A percentile compares a stretch with the other conserved stretches of the same genome.
Evolutionary conservation across 805 yeast species (phyloP).

Genomic region (Metschnikowia similis): DNA sequence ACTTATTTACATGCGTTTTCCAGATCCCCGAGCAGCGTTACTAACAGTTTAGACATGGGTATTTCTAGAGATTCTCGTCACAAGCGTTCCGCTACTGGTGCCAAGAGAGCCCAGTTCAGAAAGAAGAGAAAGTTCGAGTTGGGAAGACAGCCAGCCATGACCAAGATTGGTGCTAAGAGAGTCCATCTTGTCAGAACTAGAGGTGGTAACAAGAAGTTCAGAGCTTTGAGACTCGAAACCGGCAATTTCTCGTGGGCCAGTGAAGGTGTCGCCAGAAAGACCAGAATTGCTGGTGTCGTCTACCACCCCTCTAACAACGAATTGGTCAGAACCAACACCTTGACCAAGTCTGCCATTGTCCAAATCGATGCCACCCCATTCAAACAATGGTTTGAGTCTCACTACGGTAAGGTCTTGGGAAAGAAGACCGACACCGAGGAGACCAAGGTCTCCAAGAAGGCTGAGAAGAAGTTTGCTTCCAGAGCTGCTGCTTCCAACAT

Average conservation of each 20-base stretch:
- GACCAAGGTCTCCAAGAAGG: slow-evolving; percentile 66
- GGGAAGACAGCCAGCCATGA: slow-evolving; percentile 99
- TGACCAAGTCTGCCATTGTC: slow-evolving; percentile 97
- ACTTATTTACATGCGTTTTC: background rate
- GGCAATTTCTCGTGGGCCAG: slow-evolving; percentile 99
- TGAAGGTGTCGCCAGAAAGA: slow-evolving; percentile 97
- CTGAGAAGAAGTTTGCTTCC: slow-evolving; percentile 89
- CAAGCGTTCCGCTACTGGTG: slow-evolving; percentile 99
- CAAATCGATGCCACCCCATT: slow-evolving; percentile 99
- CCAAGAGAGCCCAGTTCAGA: slow-evolving; percentile 99
- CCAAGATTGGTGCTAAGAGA: slow-evolving; percentile 98
- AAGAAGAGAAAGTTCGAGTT: slow-evolving; percentile 99
- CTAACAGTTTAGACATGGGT: slow-evolving; percentile 68
- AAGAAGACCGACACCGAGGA: slow-evolving; percentile 64
- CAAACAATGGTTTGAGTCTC: slow-evolving; percentile 98
- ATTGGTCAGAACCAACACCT: slow-evolving; percentile 99
- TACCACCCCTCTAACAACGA: slow-evolving; percentile 99
- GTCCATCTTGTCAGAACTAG: slow-evolving; percentile 99
- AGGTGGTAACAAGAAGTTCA: slow-evolving; percentile 99
- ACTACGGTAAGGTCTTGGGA: slow-evolving; percentile 92
- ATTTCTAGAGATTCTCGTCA: slow-evolving; percentile 99
- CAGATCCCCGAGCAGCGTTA: background rate
- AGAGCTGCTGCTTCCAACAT: slow-evolving; percentile 83
- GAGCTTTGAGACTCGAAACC: slow-evolving; percentile 98
- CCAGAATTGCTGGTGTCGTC: slow-evolving; percentile 96